Conservation (phyloP, 768 basidiomycete genomes). For the Calocera cornea region DNA sequence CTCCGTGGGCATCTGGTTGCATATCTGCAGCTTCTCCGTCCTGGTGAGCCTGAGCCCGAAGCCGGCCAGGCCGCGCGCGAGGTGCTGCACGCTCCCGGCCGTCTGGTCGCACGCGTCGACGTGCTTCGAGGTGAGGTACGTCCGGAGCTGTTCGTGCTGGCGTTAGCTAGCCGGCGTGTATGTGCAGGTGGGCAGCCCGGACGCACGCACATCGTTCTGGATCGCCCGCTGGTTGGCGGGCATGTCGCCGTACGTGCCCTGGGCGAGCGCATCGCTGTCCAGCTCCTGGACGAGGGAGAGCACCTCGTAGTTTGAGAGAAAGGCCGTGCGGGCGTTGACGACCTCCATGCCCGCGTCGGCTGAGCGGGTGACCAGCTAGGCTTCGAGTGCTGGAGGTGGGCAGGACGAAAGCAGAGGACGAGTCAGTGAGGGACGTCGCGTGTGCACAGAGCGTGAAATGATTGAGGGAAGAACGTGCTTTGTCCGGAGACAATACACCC, state of each 20-base stretch:
- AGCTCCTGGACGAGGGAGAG: constrained; percentile 61
- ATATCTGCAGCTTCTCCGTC: constrained; percentile 80
- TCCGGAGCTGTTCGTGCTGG: not conserved
- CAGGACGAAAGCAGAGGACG: no score
- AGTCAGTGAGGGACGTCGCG: no score
- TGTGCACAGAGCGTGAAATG: no score
- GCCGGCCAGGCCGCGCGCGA: constrained; percentile 52
- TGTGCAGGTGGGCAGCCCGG: no score
- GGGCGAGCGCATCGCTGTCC: constrained; percentile 37
- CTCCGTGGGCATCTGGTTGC: constrained; percentile 74
- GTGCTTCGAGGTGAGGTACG: constrained; percentile 3
- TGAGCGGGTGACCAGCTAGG: not conserved
- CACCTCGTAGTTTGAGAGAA: constrained; percentile 83
- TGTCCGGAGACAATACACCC: no score
- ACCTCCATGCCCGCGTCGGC: constrained; percentile 32
- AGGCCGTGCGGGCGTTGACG: constrained; percentile 54
- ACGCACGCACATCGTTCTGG: constrained; percentile 3
- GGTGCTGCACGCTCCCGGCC: constrained; percentile 44
- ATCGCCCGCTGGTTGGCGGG: constrained; percentile 7
- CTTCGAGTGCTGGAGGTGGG: not conserved
- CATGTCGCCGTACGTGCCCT: constrained; percentile 10
- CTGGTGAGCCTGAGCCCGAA: constrained; percentile 75
- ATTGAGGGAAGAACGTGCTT: no score
- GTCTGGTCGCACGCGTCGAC: constrained; percentile 30
- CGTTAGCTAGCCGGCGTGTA: no score